These are phyloP conservation scores for Fusarium stilboides DNA, from an alignment of 2,329 filamentous ascomycete genomes.

Conservation along the genomic window DNA sequence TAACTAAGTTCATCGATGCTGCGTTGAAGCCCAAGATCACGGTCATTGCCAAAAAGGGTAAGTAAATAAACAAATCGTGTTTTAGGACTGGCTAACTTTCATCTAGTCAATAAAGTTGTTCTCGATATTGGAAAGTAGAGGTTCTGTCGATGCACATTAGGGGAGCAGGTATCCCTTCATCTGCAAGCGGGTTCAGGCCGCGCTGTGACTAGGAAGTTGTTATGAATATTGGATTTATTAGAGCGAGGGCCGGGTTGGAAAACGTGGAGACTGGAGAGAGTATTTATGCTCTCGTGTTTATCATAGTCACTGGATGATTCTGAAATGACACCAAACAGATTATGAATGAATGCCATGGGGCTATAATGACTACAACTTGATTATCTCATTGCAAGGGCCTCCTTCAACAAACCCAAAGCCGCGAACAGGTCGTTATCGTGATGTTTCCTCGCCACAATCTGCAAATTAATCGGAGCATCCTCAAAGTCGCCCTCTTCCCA, in stretches of 20 bases:
- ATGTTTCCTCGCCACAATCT: constrained; percentile 55
- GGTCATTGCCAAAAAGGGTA: constrained; percentile 48
- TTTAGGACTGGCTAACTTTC: not conserved
- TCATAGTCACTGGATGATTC: too few relatives aligned
- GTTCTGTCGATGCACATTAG: not conserved
- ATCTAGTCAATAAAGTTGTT: constrained; percentile 26
- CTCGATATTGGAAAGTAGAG: constrained; percentile 15
- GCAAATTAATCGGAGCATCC: constrained; percentile 54
- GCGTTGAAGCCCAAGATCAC: constrained; percentile 50
- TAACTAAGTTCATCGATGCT: constrained; percentile 52
- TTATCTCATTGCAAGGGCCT: too few relatives aligned
- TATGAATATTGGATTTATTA: not conserved
- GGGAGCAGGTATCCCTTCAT: constrained; percentile 38
- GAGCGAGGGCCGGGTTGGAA: not conserved
- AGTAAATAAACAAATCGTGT: not conserved
- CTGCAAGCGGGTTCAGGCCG: constrained; percentile 21
- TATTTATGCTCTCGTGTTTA: too few relatives aligned
- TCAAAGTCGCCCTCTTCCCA: constrained; percentile 56
- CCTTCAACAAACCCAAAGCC: not conserved
- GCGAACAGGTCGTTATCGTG: constrained; percentile 48
- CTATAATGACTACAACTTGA: too few relatives aligned
- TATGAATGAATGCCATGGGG: too few relatives aligned
- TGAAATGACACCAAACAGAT: too few relatives aligned
- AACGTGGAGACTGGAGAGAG: too few relatives aligned
- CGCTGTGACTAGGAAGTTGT: constrained; percentile 7